These are phyloP conservation scores for Parafenestella ontariensis DNA, from an alignment of 2,329 filamentous ascomycete genomes.

Conservation along the genomic window DNA sequence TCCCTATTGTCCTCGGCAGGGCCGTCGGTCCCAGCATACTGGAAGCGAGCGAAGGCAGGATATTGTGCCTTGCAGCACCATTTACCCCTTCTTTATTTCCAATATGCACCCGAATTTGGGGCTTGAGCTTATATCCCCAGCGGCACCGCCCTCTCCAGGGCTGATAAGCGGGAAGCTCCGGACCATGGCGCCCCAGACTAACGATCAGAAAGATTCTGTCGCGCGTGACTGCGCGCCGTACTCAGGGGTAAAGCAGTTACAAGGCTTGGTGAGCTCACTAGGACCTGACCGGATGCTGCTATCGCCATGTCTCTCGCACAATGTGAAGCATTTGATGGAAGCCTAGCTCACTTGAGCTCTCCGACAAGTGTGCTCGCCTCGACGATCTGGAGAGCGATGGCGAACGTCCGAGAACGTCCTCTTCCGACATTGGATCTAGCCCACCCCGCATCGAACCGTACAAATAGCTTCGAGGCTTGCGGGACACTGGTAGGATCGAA, in stretches of 20 bases:
- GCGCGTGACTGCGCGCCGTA: constrained; percentile 2
- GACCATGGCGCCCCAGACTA: background rate
- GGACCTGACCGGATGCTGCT: background rate
- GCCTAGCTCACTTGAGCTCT: background rate
- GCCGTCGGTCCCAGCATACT: background rate
- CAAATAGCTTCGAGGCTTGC: background rate
- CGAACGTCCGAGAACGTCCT: background rate
- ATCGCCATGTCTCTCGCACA: background rate
- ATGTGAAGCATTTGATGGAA: background rate
- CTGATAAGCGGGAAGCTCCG: background rate
- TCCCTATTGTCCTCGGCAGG: background rate
- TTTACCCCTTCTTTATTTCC: background rate
- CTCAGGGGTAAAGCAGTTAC: background rate
- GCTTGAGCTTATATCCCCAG: background rate
- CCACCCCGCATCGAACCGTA: background rate
- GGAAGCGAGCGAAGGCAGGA: background rate
- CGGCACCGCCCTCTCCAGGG: background rate
- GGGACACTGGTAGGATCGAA: background rate
- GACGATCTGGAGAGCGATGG: background rate
- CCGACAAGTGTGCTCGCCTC: background rate
- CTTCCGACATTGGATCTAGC: background rate
- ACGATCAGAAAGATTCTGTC: background rate
- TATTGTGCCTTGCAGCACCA: background rate
- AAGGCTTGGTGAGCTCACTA: background rate
- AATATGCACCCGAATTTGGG: too few species aligned